Conservation (phyloP, 2,329 filamentous ascomycete genomes). For the Colletotrichum scovillei region DNA sequence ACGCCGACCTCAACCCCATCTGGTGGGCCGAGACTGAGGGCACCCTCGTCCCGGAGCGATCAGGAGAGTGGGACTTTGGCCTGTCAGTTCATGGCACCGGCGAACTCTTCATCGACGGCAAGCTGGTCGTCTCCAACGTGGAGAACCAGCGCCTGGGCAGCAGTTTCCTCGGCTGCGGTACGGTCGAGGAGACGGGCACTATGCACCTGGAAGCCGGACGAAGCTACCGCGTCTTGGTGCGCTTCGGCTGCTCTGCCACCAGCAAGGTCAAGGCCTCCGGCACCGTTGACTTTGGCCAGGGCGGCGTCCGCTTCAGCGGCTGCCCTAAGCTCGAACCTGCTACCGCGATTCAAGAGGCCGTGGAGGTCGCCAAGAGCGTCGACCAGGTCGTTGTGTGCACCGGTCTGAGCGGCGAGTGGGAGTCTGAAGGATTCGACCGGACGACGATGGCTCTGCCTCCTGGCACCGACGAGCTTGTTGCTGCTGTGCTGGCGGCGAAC, state of each 20-base stretch:
- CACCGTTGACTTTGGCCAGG: slow-evolving; percentile 44
- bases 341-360: slow-evolving; percentile 35
- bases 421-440: slow-evolving; percentile 69
- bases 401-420: slow-evolving; percentile 63
- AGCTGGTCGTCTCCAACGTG: slow-evolving; percentile 46
- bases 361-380: slow-evolving; percentile 59
- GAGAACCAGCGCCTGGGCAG: slow-evolving; percentile 47
- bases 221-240: slow-evolving; percentile 45
- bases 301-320: slow-evolving; percentile 42
- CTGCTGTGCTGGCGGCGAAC: slow-evolving; percentile 65
- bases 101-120: slow-evolving; percentile 46
- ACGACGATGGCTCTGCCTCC: slow-evolving; percentile 76
- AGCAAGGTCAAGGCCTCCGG: slow-evolving; percentile 41
- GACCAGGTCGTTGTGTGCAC: slow-evolving; percentile 67
- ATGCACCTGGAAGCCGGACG: slow-evolving; percentile 41
- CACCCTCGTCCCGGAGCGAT: slow-evolving; percentile 36
- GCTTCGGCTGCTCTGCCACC: slow-evolving; percentile 43
- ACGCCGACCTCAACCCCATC: slow-evolving; percentile 37
- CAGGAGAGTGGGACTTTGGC: slow-evolving; percentile 45
- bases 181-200: slow-evolving; percentile 44
- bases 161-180: slow-evolving; percentile 50
- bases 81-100: slow-evolving; percentile 49
- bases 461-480: slow-evolving; percentile 67
- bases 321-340: slow-evolving; percentile 38
- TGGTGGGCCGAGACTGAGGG: slow-evolving; percentile 42